A percentile compares a stretch with the other conserved stretches of the same genome.
Conservation (phyloP, 768 basidiomycete species). For the Boletales sp. region DNA sequence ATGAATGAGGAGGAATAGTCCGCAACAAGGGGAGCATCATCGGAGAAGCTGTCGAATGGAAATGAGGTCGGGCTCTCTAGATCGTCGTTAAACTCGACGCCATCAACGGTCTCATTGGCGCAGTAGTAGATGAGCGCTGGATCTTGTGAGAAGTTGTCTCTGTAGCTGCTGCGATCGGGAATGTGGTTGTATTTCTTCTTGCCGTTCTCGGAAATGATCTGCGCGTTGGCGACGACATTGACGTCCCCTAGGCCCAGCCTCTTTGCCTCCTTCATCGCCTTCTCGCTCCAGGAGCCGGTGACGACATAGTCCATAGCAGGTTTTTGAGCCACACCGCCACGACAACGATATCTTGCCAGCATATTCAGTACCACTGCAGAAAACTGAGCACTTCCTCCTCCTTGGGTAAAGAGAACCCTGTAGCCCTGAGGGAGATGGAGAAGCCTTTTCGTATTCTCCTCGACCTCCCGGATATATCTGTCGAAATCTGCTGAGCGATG, state of each 20-base stretch:
- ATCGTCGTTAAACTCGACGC: constrained; percentile 78
- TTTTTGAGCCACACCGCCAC: constrained; percentile 54
- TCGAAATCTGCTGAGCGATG: constrained; percentile 92
- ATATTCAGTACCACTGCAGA: constrained; percentile 90
- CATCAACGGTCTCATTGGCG: constrained; percentile 98
- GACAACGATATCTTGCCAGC: constrained; percentile 77
- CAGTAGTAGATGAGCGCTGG: constrained; percentile 96
- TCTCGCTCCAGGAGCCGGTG: constrained; percentile 90
- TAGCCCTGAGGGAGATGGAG: constrained; percentile 83
- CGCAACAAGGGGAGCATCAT: constrained; percentile 74
- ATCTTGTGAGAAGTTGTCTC: constrained; percentile 59
- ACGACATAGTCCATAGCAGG: constrained; percentile 82
- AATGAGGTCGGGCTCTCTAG: constrained; percentile 59
- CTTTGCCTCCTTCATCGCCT: constrained; percentile 78
- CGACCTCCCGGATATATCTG: constrained; percentile 58
- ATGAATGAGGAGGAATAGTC: constrained; percentile 98
- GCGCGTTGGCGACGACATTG: constrained; percentile 70
- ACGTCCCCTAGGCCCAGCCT: constrained; percentile 59
- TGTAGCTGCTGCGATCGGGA: constrained; percentile 68
- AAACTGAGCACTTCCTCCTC: constrained; percentile 91
- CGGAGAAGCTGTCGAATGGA: constrained; percentile 73
- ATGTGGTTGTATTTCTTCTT: constrained; percentile 76
- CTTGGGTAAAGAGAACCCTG: constrained; percentile 88
- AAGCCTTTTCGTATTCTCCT: constrained; percentile 67
- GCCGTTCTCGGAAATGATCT: constrained; percentile 52